These are phyloP conservation scores for Saccharomyces pastorianus DNA, from an alignment of 1,139 yeast species.

Conservation along the genomic window DNA sequence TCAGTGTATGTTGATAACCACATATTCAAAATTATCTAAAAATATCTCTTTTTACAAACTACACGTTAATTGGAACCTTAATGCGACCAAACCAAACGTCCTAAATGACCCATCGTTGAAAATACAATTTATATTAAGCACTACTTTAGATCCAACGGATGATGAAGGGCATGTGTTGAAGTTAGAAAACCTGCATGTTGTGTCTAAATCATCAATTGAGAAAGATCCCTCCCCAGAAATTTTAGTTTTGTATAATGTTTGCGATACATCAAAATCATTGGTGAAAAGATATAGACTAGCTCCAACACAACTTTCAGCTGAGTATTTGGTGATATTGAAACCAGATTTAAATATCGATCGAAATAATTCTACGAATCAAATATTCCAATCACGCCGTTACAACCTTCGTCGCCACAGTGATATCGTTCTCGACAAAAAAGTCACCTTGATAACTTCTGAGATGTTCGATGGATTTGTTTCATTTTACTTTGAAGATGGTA, in stretches of 20 bases:
- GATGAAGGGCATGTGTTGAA: conserved; percentile 19
- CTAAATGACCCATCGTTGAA: conserved; percentile 28
- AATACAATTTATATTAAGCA: conserved; percentile 22
- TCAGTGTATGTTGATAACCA: conserved; percentile 27
- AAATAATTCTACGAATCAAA: neutral
- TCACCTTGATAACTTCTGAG: conserved; percentile 23
- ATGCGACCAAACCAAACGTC: conserved; percentile 17
- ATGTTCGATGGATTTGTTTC: conserved; percentile 24
- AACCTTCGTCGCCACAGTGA: conserved; percentile 14
- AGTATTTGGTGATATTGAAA: conserved; percentile 17
- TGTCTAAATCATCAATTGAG: conserved; percentile 27
- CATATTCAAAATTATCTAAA: conserved; percentile 23
- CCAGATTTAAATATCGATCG: conserved; percentile 9
- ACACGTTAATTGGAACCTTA: conserved; percentile 29
- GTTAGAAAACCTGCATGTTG: conserved; percentile 20
- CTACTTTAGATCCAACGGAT: conserved; percentile 21
- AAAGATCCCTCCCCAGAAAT: conserved; percentile 27
- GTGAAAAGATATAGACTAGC: conserved; percentile 22
- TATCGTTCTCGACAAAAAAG: conserved; percentile 17
- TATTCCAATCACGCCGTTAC: conserved; percentile 17
- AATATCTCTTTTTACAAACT: conserved; percentile 27
- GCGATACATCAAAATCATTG: conserved; percentile 21
- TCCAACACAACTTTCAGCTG: conserved; percentile 14
- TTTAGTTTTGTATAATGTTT: conserved; percentile 21
- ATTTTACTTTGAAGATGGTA: conserved; percentile 26